Base-by-base conservation (phyloP, 163 green algal genomes). In the Chlorella variabilis region DNA sequence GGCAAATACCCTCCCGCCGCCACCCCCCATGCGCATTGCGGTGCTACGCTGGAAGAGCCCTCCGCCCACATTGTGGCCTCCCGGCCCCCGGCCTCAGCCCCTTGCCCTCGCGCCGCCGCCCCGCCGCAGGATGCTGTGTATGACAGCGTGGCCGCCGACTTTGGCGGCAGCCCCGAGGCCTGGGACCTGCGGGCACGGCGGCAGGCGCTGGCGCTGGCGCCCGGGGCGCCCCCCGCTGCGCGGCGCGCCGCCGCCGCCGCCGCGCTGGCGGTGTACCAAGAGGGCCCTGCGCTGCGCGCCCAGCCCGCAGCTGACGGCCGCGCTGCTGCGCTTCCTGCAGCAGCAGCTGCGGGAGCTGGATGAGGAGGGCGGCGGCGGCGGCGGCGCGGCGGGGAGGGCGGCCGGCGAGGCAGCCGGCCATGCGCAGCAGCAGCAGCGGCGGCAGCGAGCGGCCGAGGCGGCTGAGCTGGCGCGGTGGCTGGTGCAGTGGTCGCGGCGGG, bases 141-240 rank as follows among this genome's bases (percentile, higher is more conserved):
- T 42, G 71, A 80, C 23, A 85, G 84, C 66, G 79, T 95, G 38
- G 61, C 56, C 23, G 18, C 48, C 18, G 85, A 89, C 77, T 94
- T 93, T 86, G 41, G 33, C 25, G 66, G 41, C 65, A 63, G 36
- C 38, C 45, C 65, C 45, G 74, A 87, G 54, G 88, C 85, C 2
- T 90, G 85, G 86, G 89, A 92, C 54, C 56, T 94, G 75, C 75
- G 70, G 1, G 91, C 90, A 0, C 62, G 83, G 48, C 74, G 79
- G 7, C 75, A 86, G 42, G n/a, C 77, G 23, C 67, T 34, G 61
- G 74, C 29, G 38, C 69, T 45, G 45, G 20, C 33, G 29, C 1
- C 39, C 7, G 48, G 27, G 27, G 36, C 66, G 13, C 6, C 65
- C 0, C 48, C 67, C 33, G 76, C 62, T 8, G 38, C 18, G 29